phyloP scores from a whole-genome alignment of 345 rosid genomes.

The Eucalyptus marginata region DNA sequence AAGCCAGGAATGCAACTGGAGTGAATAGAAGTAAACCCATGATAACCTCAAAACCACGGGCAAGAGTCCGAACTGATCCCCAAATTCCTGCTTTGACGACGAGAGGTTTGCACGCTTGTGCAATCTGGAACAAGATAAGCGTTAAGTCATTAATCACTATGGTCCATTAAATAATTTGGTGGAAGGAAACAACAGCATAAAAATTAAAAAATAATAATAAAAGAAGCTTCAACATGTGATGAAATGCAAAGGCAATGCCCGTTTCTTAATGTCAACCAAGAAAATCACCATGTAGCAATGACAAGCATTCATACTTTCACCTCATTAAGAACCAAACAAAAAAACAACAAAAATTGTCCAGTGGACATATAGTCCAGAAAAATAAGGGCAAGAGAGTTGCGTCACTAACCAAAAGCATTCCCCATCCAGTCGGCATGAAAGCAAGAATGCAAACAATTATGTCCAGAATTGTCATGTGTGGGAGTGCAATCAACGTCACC shows the following conservation, averaged over 20 bases:
- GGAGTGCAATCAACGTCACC: slow-evolving; percentile 70
- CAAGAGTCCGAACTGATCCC: slow-evolving; percentile 84
- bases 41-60: slow-evolving; percentile 88
- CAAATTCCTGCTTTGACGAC: slow-evolving; percentile 71
- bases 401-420: slow-evolving; percentile 76
- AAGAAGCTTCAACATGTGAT: background rate
- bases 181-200: background rate
- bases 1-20: slow-evolving; percentile 95
- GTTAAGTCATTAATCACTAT: background rate
- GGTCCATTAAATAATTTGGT: background rate
- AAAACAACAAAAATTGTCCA: background rate
- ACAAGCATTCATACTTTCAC: background rate
- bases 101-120: slow-evolving; percentile 86
- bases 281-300: background rate
- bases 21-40: slow-evolving; percentile 96
- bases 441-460: slow-evolving; percentile 88
- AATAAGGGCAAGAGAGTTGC: background rate
- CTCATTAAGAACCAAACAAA: background rate
- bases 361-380: background rate
- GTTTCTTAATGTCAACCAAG: too few species aligned
- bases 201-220: background rate
- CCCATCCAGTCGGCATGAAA: slow-evolving; percentile 99
- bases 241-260: background rate
- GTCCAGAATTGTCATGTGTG: slow-evolving; percentile 81
- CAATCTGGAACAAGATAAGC: slow-evolving; percentile 37